These are phyloP conservation scores for Zoysia matrella DNA, from an alignment of 202 grass and related monocot genomes.

Conservation along the genomic window DNA sequence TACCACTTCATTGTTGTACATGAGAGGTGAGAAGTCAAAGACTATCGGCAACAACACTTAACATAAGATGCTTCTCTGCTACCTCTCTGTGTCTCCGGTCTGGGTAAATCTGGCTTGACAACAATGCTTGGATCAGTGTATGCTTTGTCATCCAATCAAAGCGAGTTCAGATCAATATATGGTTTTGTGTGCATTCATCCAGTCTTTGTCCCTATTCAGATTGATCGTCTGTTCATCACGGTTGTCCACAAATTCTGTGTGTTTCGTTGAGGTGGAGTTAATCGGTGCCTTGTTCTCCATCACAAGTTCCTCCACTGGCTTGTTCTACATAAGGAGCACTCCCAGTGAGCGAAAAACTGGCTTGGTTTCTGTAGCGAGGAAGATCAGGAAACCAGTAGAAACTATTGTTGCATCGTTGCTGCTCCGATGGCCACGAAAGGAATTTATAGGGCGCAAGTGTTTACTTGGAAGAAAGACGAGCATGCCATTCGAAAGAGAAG, in stretches of 20 bases:
- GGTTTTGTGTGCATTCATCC: too few relatives aligned
- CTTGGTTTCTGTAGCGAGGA: not conserved
- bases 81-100: not conserved
- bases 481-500: too few relatives aligned
- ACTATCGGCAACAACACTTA: too few relatives aligned
- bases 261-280: too few relatives aligned
- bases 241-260: too few relatives aligned
- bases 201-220: too few relatives aligned
- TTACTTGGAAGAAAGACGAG: constrained; percentile 20
- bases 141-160: not conserved
- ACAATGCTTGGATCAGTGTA: not conserved
- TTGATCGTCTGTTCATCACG: too few relatives aligned
- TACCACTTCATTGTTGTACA: constrained; percentile 11
- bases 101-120: not conserved
- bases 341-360: not conserved
- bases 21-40: not conserved
- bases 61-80: not conserved
- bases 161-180: too few relatives aligned
- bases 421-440: not conserved
- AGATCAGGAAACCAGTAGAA: not conserved
- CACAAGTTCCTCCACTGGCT: not conserved
- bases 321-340: too few relatives aligned
- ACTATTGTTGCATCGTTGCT: not conserved
- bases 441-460: not conserved
- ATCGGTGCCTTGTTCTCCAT: constrained; percentile 28